Base-by-base conservation (phyloP, 371 early-diverging fungal genomes). In the Conidiobolus coronatus region DNA sequence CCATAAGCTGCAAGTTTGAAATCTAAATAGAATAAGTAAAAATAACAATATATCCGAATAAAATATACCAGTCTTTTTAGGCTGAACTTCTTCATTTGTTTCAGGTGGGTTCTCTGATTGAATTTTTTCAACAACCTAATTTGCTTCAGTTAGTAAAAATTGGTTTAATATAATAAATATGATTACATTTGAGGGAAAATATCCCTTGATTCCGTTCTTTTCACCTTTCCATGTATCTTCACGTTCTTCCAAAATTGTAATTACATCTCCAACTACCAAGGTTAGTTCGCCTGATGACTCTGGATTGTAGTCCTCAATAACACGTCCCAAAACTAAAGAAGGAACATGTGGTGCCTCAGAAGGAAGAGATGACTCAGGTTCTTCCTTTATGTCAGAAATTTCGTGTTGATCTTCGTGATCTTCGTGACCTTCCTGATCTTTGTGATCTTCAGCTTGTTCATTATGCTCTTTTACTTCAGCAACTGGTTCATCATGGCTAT, bases 1-100 rank as follows among this genome's bases (percentile, higher is more conserved):
- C 83, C 83, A 50, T 73, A 81, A 0, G 81, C 79, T 4, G 81
- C 81, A 47, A 79, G 58, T 51, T 66, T 77, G 55, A 78, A 76
- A 23, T 35, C 22, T 42, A 14, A 14, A 19, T 34, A 20, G 17
- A 2, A 19, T 23, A n/a, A 23, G 34, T 29, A 5, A 29, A 29
- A 5, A 29, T 29, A 29, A 29, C 9, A 29, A 5, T 29, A 29
- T 29, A 29, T n/a, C n/a, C n/a, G n/a, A 29, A 29, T 29, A 42
- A 8, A 42, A 34, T 12, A 9, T 29, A 29, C 29, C 29, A 5
- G 29, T 29, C 29, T 29, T 29, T 29, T 29, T 29, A 29, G 29
- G 29, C 9, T 29, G 29, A 29, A 29, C 29, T 29, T 29, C 29
- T 9, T 29, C 29, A 29, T 9, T 29, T 9, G 29, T 29, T 5